Evolutionary conservation across 2,329 filamentous ascomycete species (phyloP).

Genomic region (Cadophora luteo-olivacea): DNA sequence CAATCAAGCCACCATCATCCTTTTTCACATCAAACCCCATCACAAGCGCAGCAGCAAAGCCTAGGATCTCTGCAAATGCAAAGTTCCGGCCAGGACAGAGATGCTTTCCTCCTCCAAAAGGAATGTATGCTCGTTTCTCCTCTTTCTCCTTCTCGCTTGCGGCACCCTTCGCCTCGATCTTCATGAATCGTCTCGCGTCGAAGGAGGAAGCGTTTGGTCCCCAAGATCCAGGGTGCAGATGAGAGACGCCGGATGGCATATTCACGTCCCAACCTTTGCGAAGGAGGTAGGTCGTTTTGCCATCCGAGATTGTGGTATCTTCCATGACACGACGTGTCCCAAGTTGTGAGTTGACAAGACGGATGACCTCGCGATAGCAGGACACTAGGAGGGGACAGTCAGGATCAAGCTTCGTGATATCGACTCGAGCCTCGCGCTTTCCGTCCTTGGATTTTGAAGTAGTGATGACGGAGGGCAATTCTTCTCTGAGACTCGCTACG

Average conservation of each 20-base stretch:
- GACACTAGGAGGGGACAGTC: conserved; percentile 52
- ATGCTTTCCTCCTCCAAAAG: conserved; percentile 49
- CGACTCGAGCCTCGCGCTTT: conserved; percentile 42
- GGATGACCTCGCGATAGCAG: conserved; percentile 53
- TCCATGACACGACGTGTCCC: conserved; percentile 49
- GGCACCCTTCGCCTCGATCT: conserved; percentile 27
- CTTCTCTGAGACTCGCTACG: conserved; percentile 39
- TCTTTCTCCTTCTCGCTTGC: conserved; percentile 21
- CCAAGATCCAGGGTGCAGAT: conserved; percentile 50
- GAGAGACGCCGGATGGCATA: conserved; percentile 51
- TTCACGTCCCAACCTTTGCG: conserved; percentile 51
- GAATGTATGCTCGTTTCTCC: conserved; percentile 41
- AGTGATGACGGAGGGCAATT: conserved; percentile 39
- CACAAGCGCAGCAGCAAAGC: conserved; percentile 42
- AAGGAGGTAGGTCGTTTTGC: conserved; percentile 49
- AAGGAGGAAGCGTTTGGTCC: conserved; percentile 50
- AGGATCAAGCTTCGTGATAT: conserved; percentile 47
- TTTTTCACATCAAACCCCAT: conserved; percentile 43
- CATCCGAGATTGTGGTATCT: conserved; percentile 48
- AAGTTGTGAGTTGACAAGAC: conserved; percentile 48
- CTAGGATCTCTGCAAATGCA: conserved; percentile 48
- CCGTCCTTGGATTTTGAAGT: conserved; percentile 11
- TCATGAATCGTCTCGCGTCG: conserved; percentile 50
- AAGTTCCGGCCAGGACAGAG: conserved; percentile 49
- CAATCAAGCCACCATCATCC: conserved; percentile 26